Evolutionary conservation across 345 rosid genomes (phyloP).

Genomic region (Acer yangbiense): DNA sequence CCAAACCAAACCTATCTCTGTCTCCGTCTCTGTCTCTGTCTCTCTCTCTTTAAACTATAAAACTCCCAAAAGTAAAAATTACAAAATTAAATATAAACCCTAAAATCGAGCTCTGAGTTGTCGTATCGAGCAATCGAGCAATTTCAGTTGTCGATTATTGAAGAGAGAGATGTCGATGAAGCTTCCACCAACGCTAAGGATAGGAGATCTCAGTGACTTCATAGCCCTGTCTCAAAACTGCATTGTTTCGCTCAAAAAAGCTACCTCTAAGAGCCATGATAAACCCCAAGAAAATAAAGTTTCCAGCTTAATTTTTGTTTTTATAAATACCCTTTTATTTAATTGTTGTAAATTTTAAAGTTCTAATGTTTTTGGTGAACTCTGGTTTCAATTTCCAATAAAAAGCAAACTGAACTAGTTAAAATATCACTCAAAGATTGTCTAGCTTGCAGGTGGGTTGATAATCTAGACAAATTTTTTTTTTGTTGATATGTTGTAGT

Average conservation of each 20-base stretch:
- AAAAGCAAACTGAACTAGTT: slow-evolving; percentile 60
- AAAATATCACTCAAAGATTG: slow-evolving; percentile 96
- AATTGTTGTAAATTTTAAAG: not conserved
- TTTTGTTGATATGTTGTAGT: not conserved
- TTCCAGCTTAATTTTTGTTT: not conserved
- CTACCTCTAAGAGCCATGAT: slow-evolving; percentile 43
- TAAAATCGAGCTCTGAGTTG: not conserved
- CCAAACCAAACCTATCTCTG: not conserved
- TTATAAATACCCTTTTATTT: not conserved
- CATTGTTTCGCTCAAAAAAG: slow-evolving; percentile 68
- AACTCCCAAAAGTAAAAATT: too few relatives aligned
- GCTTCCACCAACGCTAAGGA: slow-evolving; percentile 80
- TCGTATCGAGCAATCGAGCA: not conserved
- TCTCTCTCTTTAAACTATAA: not conserved
- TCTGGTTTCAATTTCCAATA: slow-evolving; percentile 53
- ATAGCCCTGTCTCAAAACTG: slow-evolving; percentile 93
- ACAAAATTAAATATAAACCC: not conserved
- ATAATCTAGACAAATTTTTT: not conserved
- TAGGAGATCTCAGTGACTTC: slow-evolving; percentile 95
- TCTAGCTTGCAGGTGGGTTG: slow-evolving; percentile 82
- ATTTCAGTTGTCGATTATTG: not conserved
- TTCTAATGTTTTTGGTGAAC: slow-evolving; percentile 15
- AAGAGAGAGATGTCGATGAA: slow-evolving; percentile 67
- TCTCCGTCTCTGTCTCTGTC: not conserved
- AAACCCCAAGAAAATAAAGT: slow-evolving; percentile 54